Conservation (phyloP, 331 rosid species). For the Rhamnella rubrinervis region DNA sequence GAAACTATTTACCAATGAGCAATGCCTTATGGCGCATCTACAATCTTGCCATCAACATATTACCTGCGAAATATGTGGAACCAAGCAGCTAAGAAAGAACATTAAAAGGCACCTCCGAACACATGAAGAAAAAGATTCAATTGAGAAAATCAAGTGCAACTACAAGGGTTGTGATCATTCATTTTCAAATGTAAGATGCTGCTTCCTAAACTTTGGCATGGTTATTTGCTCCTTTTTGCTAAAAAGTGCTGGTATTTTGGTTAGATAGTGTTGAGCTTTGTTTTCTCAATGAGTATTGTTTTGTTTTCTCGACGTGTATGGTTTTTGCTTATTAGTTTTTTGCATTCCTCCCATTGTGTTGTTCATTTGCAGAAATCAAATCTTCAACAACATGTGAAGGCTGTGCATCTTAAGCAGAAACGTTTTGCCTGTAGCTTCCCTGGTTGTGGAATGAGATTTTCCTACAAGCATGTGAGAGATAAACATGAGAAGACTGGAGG, state of each 20-base stretch:
- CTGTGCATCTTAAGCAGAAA: conserved; percentile 55
- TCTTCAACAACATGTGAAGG: conserved; percentile 64
- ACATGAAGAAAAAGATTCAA: conserved; percentile 46
- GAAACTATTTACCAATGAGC: conserved; percentile 59
- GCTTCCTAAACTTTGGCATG: no score
- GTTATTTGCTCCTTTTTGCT: background rate
- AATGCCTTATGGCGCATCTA: conserved; percentile 67
- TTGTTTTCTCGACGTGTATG: background rate
- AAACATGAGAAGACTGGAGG: conserved; percentile 63
- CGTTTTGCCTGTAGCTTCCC: conserved; percentile 65
- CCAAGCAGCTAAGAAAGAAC: conserved; percentile 65
- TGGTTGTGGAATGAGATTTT: conserved; percentile 78
- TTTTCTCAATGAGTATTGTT: no score
- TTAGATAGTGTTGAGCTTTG: background rate
- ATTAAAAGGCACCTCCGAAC: conserved; percentile 59
- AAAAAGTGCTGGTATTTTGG: background rate
- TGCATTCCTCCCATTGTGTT: background rate
- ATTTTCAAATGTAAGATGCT: conserved; percentile 58
- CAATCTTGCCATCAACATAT: conserved; percentile 61
- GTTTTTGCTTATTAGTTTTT: background rate
- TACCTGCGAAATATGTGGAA: conserved; percentile 61
- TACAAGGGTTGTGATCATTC: conserved; percentile 46
- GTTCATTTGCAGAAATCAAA: conserved; percentile 56
- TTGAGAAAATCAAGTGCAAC: conserved; percentile 41
- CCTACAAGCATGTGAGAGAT: conserved; percentile 85